Evolutionary conservation across 2,329 filamentous ascomycete species (phyloP), one percentile per base, ranked within the genome.

Genomic region (Podosphaera aphanis): DNA sequence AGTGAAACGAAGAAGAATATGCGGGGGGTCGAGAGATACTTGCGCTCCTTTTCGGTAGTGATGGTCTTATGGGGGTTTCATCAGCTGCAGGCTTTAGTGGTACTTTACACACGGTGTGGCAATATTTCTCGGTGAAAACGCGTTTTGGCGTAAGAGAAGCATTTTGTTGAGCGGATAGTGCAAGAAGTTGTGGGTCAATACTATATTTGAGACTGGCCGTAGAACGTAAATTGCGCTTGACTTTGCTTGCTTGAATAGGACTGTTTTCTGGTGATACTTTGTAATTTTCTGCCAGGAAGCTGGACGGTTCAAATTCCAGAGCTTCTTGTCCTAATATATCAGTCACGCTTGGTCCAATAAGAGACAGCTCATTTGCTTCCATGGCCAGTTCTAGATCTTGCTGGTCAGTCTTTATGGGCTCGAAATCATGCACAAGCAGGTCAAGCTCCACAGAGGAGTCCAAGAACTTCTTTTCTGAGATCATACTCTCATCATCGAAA

Each of bases 31-130:
- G 50, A 2, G 47, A 65, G 60, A 52, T 67, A 54, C 57, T 70
- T 62, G 48, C 65, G 59, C 47, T 64, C 56, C 46, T 64, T 50
- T 58, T 58, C 43, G 49, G 63, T 64, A 52, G 66, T 48, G 42
- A 53, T 33, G 51, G 49, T 39, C 51, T 51, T 46, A 56, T 52
- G 13, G 67, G 65, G 7, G 66, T 67, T 1, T 65, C 58, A 5
- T 66, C 61, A 13, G 64, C 78, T 20, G 76, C 75, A 2, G 74
- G 66, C 59, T 83, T 83, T 36, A 86, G 62, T 1, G 81, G 80
- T 3, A 86, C 74, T 61, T 85, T 86, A 21, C 78, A 81, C 0
- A 82, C 75, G 0, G 82, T 86, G 59, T 81, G 73, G 50, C 79
- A 72, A n/a, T 68, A 64, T 38, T 66, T 46, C 46, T 60, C 52